Base-by-base conservation (phyloP, 345 rosid species). In the Mallotus nudiflorus region DNA sequence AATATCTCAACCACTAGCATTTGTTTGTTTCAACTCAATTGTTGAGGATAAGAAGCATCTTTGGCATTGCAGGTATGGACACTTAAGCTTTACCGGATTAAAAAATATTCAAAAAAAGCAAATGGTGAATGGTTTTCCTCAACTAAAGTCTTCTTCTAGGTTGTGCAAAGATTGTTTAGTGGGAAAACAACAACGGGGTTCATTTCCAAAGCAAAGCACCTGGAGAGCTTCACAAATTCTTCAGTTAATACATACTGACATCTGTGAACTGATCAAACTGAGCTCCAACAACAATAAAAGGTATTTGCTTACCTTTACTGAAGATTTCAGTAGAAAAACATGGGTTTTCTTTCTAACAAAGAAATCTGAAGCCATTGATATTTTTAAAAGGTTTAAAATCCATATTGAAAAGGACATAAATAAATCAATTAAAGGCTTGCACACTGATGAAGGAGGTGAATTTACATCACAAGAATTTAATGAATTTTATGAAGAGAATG, bases 111-210 rank as follows among this genome's bases (percentile, higher is more conserved):
- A 28, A 15, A 2, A 13, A 1, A 65, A 27, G 6, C 12, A 65
- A 29, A 61, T 61, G 65, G 48, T 61, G 9, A 27, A 61, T 3
- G 65, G 45, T 3, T 3, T 61, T 33, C 65, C 65, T 9, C 46
- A 4, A 4, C 9, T 42, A 12, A 42, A 42, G 9, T 5, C 46
- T 42, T 4, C 31, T 22, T 22, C 15, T 10, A 53, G 14, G 45
- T 29, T 7, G n/a, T 64, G 50, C 20, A 5, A 53, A 0, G 45
- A 45, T 1, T 64, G 52, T 24, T 9, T 64, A 31, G 45, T 25
- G 2, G 67, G 67, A 25, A 64, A 64, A 44, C 67, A 64, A 64
- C 53, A 64, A n/a, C n/a, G n/a, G 8, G 52, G 19, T 49, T 7
- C 3, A 15, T 49, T 19, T 49, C 52, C 52, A 49, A 49, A 49